Percentiles rank a stretch among this genome's conserved stretches.
Conservation (phyloP, 2,329 filamentous ascomycete species). For the Phyllachora maydis region DNA sequence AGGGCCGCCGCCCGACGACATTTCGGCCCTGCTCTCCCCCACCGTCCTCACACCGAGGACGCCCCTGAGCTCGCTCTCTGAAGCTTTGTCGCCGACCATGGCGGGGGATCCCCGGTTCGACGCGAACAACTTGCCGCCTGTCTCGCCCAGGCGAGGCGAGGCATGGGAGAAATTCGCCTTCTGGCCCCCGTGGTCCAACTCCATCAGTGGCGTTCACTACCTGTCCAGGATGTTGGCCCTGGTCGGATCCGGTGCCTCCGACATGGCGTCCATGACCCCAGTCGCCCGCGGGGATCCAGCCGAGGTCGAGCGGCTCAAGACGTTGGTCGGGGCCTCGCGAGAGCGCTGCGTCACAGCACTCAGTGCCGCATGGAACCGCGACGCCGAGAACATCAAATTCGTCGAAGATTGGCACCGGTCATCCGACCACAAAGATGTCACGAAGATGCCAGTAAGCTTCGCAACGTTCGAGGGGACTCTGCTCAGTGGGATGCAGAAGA, state of each 20-base stretch:
- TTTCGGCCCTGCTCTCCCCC: slow-evolving; percentile 73
- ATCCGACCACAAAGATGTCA: slow-evolving; percentile 65
- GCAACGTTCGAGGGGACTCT: slow-evolving; percentile 68
- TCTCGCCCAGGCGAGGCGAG: slow-evolving; percentile 61
- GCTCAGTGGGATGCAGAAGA: slow-evolving; percentile 77
- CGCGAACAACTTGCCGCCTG: slow-evolving; percentile 51
- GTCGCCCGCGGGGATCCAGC: slow-evolving; percentile 31
- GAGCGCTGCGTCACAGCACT: slow-evolving; percentile 74
- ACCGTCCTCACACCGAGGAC: slow-evolving; percentile 48
- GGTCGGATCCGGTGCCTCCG: slow-evolving; percentile 70
- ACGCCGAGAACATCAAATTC: slow-evolving; percentile 80
- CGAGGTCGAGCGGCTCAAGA: slow-evolving; percentile 51
- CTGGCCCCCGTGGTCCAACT: slow-evolving; percentile 87
- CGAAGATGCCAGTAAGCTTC: slow-evolving; percentile 77
- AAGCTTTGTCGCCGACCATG: slow-evolving; percentile 21
- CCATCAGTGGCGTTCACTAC: slow-evolving; percentile 79
- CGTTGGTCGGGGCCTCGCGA: slow-evolving; percentile 55
- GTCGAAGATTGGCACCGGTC: slow-evolving; percentile 88
- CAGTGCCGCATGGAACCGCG: slow-evolving; percentile 79
- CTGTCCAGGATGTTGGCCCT: slow-evolving; percentile 63
- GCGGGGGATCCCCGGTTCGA: slow-evolving; percentile 54
- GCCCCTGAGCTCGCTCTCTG: slow-evolving; percentile 27
- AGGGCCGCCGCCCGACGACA: slow-evolving; percentile 74
- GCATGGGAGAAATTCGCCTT: slow-evolving; percentile 89
- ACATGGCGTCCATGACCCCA: slow-evolving; percentile 58